A percentile compares a stretch with the other conserved stretches of the same genome.
Evolutionary conservation across 495 filamentous ascomycete species (phyloP).

Genomic region (Ascodesmis nigricans): DNA sequence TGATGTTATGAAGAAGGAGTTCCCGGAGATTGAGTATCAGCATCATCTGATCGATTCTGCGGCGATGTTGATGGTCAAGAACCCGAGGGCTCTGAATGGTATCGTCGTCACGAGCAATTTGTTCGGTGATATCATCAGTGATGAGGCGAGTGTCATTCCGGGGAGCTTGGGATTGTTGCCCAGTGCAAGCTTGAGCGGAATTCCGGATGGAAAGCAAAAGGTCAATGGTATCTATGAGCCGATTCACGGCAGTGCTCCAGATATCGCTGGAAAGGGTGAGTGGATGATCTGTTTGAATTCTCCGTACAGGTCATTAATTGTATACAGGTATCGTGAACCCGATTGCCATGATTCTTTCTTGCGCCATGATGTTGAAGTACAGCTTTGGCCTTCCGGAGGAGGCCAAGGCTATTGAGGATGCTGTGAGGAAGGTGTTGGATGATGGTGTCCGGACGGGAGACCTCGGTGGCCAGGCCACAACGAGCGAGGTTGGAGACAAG

Average conservation of each 20-base stretch:
- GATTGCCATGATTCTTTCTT: conserved; percentile 61
- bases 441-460: conserved; percentile 52
- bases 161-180: conserved; percentile 78
- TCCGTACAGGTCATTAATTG: conserved; percentile 62
- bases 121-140: conserved; percentile 90
- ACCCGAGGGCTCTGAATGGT: conserved; percentile 73
- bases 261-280: conserved; percentile 25
- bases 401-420: conserved; percentile 53
- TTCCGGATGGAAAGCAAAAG: conserved; percentile 53
- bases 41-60: conserved; percentile 93
- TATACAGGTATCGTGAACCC: conserved; percentile 67
- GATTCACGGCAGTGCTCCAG: conserved; percentile 53
- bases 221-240: conserved; percentile 91
- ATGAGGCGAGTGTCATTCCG: conserved; percentile 92
- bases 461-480: conserved; percentile 49
- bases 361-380: conserved; percentile 84
- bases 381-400: conserved; percentile 55
- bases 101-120: conserved; percentile 86
- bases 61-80: conserved; percentile 95
- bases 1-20: conserved; percentile 66
- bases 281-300: conserved; percentile 12
- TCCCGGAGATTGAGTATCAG: conserved; percentile 59
- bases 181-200: conserved; percentile 65
- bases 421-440: conserved; percentile 58
- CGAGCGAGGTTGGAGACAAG: conserved; percentile 63